Percentiles rank a stretch among this genome's conserved stretches.
phyloP scores from a whole-genome alignment of 2,329 filamentous ascomycete genomes.

The Cladosporium sp. region DNA sequence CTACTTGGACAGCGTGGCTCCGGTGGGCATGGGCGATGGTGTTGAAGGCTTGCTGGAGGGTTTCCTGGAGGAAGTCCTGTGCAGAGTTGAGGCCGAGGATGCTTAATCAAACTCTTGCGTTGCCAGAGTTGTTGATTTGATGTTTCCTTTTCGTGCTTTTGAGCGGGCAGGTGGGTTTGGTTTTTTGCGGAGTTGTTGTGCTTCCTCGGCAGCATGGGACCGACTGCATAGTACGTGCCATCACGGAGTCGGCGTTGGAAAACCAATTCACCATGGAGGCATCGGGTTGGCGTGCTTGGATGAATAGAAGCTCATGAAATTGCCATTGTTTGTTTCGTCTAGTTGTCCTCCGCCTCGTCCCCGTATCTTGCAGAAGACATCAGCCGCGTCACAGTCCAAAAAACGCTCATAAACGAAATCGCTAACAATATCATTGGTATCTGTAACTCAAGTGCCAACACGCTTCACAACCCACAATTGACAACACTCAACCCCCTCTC shows the following conservation, averaged over 20 bases:
- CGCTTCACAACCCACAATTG: conserved; percentile 49
- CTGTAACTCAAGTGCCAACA: background rate
- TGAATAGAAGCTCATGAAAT: background rate
- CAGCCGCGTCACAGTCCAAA: background rate
- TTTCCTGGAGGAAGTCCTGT: conserved; percentile 88
- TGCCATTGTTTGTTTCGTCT: background rate
- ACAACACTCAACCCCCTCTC: conserved; percentile 52
- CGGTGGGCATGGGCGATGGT: conserved; percentile 91
- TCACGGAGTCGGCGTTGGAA: background rate
- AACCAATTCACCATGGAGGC: background rate
- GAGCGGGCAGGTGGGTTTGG: background rate
- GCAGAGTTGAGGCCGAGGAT: conserved; percentile 84
- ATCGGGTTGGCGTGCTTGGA: background rate
- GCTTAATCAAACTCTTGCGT: conserved; percentile 46
- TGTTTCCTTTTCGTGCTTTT: conserved; percentile 3
- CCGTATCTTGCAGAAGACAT: background rate
- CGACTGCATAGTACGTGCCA: background rate
- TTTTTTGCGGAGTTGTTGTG: background rate
- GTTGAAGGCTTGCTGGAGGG: conserved; percentile 89
- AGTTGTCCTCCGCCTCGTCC: background rate
- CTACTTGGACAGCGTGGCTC: conserved; percentile 78
- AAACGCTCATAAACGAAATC: background rate
- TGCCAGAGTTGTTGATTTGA: background rate
- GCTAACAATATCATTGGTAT: background rate
- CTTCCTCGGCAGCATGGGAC: background rate